phyloP scores from a whole-genome alignment of 768 basidiomycete species.

The Neoboletus magnificus region DNA sequence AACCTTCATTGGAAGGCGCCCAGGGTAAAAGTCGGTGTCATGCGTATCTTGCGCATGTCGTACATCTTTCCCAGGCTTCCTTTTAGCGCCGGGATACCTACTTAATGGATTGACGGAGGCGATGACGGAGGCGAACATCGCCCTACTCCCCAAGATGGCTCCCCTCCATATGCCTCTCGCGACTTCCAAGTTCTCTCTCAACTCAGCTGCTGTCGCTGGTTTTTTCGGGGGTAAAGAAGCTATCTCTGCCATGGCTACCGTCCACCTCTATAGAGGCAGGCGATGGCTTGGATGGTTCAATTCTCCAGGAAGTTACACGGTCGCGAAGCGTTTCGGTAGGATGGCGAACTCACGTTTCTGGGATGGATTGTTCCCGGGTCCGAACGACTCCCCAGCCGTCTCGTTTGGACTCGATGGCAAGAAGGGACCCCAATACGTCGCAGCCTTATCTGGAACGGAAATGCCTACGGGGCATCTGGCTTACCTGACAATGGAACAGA shows the following conservation, averaged over 20 bases:
- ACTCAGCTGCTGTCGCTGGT: conserved; percentile 32
- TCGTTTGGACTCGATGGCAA: conserved; percentile 31
- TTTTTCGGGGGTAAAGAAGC: conserved; percentile 38
- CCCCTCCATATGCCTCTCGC: conserved; percentile 11
- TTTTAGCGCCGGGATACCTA: not conserved
- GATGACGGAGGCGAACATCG: not conserved
- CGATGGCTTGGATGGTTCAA: conserved; percentile 37
- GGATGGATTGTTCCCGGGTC: conserved; percentile 33
- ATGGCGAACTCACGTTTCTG: conserved; percentile 32
- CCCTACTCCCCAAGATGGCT: conserved; percentile 2
- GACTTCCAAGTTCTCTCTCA: conserved; percentile 16
- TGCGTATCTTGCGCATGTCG: not conserved
- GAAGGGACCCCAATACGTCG: conserved; percentile 29
- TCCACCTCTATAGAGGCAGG: conserved; percentile 30
- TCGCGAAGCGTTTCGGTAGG: conserved; percentile 33
- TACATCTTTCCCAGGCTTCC: not conserved
- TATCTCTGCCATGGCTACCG: conserved; percentile 33
- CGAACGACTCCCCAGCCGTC: conserved; percentile 21
- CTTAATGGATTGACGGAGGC: not conserved
- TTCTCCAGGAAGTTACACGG: conserved; percentile 32
- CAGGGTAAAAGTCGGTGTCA: not conserved
- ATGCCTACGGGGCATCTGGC: conserved; percentile 29
- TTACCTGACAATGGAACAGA: conserved; percentile 21
- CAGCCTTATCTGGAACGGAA: conserved; percentile 29
- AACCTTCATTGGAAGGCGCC: not conserved